Base-by-base conservation (phyloP, 2,329 filamentous ascomycete genomes). In the Pseudocercospora eumusae region DNA sequence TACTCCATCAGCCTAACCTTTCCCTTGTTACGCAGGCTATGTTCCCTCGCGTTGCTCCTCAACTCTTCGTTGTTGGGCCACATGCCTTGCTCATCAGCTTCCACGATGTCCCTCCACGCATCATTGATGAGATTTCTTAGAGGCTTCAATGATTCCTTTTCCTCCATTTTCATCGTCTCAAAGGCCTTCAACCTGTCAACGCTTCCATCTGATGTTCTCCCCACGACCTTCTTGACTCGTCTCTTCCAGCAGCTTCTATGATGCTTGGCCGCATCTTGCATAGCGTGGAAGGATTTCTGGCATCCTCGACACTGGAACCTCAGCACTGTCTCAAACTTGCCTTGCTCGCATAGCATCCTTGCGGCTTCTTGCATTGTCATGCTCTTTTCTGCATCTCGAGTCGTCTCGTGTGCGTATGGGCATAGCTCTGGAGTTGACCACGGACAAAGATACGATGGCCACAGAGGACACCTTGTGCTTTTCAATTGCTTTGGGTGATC, bases 141-240 rank as follows among this genome's bases (percentile, higher is more conserved):
- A 20, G 21, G 21, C 47, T 52, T 52, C 47, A 47, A 47, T 4
- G 15, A 8, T 10, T 11, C 10, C 25, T 21, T 25, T 18, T 52
- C 23, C 23, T 47, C 31, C 15, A 11, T 49, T 23, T n/a, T 44
- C 33, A 45, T 27, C 11, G 21, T 44, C 36, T 47, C 55, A 13
- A 57, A 28, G 27, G 49, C 28, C 21, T 42, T 85, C 59, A 76
- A 77, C 20, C 23, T 15, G 1, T 52, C 47, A 2, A 15, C 23
- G 9, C 23, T 25, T 15, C 23, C 47, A 5, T 28, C 25, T 18
- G 15, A 2, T 25, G 8, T 18, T 9, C 31, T n/a, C 11, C 47
- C 23, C 47, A 27, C 15, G 4, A 47, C 18, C 10, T 11, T 47
- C 44, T 47, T 21, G 1, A 25, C 10, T 4, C 23, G 20, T 25